These are phyloP conservation scores for Leptomonas pyrrhocoris DNA, from an alignment of 208 protist genomes.

Conservation along the genomic window DNA sequence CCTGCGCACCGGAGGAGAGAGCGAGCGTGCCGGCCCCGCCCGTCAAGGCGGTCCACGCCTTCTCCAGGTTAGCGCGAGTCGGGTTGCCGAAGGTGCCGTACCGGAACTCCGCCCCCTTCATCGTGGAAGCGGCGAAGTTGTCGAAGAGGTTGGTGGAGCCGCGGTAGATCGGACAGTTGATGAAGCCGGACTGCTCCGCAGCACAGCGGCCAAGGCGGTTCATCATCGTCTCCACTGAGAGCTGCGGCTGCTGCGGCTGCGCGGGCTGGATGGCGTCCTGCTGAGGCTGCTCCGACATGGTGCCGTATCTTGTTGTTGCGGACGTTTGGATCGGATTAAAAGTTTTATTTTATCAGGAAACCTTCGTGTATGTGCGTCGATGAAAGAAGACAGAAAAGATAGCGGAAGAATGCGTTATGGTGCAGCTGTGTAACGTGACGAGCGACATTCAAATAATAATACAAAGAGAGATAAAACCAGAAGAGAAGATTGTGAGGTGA, in stretches of 20 bases:
- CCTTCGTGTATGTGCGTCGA: no score
- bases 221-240: conserved; percentile 30
- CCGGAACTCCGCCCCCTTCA: conserved; percentile 8
- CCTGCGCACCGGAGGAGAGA: conserved; percentile 33
- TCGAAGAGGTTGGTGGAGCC: conserved; percentile 37
- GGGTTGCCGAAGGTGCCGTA: conserved; percentile 42
- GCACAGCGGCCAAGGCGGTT: conserved; percentile 34
- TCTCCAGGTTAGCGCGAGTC: conserved; percentile 26
- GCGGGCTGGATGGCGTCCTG: conserved; percentile 1
- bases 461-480: no score
- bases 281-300: conserved; percentile 7
- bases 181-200: conserved; percentile 29
- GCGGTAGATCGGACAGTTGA: conserved; percentile 43
- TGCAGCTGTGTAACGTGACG: no score
- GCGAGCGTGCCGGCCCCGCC: conserved; percentile 33
- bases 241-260: not conserved
- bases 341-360: no score
- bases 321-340: no score
- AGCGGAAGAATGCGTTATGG: no score
- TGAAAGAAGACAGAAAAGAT: no score
- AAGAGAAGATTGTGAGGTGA: no score
- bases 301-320: no score
- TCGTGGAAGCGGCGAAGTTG: conserved; percentile 20
- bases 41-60: conserved; percentile 36
- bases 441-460: no score